Conservation (phyloP, 371 early-diverging fungal genomes). For the Encephalitozoon intestinalis region DNA sequence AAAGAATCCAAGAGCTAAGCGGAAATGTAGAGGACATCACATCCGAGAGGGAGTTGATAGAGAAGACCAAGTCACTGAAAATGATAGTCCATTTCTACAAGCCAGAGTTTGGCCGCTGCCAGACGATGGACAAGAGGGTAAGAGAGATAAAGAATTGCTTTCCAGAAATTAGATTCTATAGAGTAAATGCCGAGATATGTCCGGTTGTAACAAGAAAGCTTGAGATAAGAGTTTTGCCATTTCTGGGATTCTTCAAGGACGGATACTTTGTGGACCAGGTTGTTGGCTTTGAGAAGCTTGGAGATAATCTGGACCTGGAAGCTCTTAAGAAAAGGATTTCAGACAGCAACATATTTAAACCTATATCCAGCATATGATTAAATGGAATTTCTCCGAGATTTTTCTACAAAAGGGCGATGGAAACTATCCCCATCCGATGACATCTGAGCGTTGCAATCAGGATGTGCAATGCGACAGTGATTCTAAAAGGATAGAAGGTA, state of each 20-base stretch:
- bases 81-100: slow-evolving; percentile 60
- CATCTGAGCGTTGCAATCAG: not conserved
- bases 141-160: slow-evolving; percentile 41
- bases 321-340: slow-evolving; percentile 17
- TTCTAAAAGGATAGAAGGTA: not conserved
- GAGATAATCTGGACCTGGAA: slow-evolving; percentile 32
- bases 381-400: not conserved
- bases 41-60: slow-evolving; percentile 51
- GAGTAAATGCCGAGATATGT: slow-evolving; percentile 46
- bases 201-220: slow-evolving; percentile 42
- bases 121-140: slow-evolving; percentile 52
- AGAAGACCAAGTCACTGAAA: slow-evolving; percentile 42
- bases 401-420: not conserved
- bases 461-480: not conserved
- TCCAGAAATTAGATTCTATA: slow-evolving; percentile 48
- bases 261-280: slow-evolving; percentile 59
- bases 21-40: slow-evolving; percentile 31
- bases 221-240: slow-evolving; percentile 54
- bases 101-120: slow-evolving; percentile 49
- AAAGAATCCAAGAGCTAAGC: slow-evolving; percentile 35
- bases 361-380: slow-evolving; percentile 22
- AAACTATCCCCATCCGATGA: not conserved
- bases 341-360: slow-evolving; percentile 32
- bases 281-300: slow-evolving; percentile 59
- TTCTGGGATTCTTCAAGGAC: slow-evolving; percentile 55